Evolutionary conservation across 2,329 filamentous ascomycete species (phyloP).

Genomic region (Didymella glomerata): DNA sequence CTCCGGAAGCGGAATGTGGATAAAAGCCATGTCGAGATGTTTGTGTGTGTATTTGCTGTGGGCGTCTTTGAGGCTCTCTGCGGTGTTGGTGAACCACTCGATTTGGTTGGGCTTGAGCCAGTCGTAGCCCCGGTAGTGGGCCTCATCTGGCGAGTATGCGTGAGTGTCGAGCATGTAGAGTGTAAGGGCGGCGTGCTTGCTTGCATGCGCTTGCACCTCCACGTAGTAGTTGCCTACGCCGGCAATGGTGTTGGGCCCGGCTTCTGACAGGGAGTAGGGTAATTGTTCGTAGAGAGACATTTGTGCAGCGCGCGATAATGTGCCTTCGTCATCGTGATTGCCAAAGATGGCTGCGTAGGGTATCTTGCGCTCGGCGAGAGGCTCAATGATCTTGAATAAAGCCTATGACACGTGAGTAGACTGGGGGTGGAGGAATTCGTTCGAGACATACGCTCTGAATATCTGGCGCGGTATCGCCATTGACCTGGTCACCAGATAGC

Average conservation of each 20-base stretch:
- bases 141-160: conserved; percentile 88
- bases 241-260: conserved; percentile 83
- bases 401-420: conserved; percentile 61
- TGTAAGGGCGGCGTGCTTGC: conserved; percentile 87
- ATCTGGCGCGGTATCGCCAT: conserved; percentile 91
- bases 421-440: not conserved
- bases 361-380: conserved; percentile 85
- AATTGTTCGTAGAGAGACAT: conserved; percentile 88
- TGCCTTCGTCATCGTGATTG: conserved; percentile 94
- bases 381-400: conserved; percentile 89
- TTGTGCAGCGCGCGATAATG: conserved; percentile 76
- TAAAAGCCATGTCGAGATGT: conserved; percentile 95
- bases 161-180: conserved; percentile 97
- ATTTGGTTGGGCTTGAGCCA: conserved; percentile 97
- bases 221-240: conserved; percentile 95
- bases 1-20: conserved; percentile 95
- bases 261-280: conserved; percentile 85
- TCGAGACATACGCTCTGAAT: conserved; percentile 76
- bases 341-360: conserved; percentile 95
- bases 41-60: conserved; percentile 88
- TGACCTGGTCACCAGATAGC: conserved; percentile 92
- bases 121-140: conserved; percentile 89
- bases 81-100: conserved; percentile 88
- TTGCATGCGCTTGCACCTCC: conserved; percentile 84
- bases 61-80: conserved; percentile 70